Conservation (phyloP, 1,139 yeast species). For the Saccharomycopsis crataegensis region DNA sequence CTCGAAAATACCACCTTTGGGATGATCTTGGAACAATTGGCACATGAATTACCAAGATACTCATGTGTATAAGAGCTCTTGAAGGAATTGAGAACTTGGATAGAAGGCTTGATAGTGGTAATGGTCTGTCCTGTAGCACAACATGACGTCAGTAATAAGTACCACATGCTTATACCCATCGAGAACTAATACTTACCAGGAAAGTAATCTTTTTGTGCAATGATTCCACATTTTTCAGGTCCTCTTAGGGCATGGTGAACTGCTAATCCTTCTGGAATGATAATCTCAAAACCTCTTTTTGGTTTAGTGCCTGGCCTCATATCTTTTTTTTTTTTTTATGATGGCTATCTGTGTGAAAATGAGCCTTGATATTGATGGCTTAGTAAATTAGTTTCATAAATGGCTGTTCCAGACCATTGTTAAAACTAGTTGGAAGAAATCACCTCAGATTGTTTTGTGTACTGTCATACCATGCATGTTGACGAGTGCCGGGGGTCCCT, state of each 20-base stretch:
- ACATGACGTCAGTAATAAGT: no score
- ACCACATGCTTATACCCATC: no score
- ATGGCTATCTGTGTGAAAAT: not conserved
- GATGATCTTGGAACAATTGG: not conserved
- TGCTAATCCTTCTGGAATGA: not conserved
- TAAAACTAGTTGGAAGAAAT: no score
- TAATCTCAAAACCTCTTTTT: not conserved
- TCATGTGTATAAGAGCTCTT: not conserved
- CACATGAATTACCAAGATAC: slow-evolving; percentile 6
- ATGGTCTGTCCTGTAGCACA: not conserved
- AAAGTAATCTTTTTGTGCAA: not conserved
- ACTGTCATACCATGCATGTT: no score
- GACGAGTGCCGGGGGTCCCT: no score
- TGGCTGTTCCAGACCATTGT: no score
- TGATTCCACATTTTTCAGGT: slow-evolving; percentile 1
- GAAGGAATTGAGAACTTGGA: not conserved
- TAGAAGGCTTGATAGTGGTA: not conserved
- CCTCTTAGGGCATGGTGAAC: not conserved
- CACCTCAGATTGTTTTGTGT: no score
- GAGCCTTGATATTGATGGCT: not conserved
- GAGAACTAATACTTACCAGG: not conserved
- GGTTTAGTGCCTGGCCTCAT: no score
- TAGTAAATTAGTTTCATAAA: no score
- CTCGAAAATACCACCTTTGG: not conserved
- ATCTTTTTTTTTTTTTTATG: not conserved